Percentiles rank a stretch among this genome's conserved stretches.
phyloP scores from a whole-genome alignment of 352 stramenopile species.

The Pythium monospermum region DNA sequence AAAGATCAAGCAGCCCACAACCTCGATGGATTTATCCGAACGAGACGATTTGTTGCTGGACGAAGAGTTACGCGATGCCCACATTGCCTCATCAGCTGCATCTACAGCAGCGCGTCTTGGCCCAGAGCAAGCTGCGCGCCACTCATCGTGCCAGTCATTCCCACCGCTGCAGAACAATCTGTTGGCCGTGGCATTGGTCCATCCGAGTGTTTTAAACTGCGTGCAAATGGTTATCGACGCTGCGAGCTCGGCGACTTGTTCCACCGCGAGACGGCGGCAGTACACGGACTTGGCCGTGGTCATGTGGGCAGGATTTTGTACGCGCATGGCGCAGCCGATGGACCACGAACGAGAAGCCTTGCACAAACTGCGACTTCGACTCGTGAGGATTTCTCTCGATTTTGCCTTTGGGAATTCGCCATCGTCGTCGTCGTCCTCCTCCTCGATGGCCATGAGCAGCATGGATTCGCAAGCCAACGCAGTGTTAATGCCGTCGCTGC shows the following conservation, averaged over 20 bases:
- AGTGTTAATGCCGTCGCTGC: constrained; percentile 6
- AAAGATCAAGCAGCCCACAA: neutral
- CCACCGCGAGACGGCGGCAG: constrained; percentile 15
- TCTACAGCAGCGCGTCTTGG: no score
- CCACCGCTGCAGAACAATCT: constrained; percentile 18
- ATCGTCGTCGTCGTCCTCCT: neutral
- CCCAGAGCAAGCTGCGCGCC: no score
- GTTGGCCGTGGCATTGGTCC: constrained; percentile 42
- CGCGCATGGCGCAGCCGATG: constrained; percentile 11
- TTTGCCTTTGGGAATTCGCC: constrained; percentile 41
- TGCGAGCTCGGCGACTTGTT: neutral
- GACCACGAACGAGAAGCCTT: neutral
- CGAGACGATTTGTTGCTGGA: constrained; percentile 11
- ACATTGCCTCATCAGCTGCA: constrained; percentile 7
- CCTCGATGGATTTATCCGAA: constrained; percentile 16
- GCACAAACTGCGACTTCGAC: constrained; percentile 35
- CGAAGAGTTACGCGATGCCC: constrained; percentile 1
- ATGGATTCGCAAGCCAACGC: constrained; percentile 17
- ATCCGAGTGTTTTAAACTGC: constrained; percentile 37
- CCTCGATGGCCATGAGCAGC: no score
- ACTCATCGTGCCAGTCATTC: constrained; percentile 11
- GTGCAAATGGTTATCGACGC: constrained; percentile 31
- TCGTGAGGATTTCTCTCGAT: constrained; percentile 43
- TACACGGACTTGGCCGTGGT: constrained; percentile 6
- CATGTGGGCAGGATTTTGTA: constrained; percentile 41